Conservation (phyloP, 2,329 filamentous ascomycete species). For the Arthrobotrys iridis region DNA sequence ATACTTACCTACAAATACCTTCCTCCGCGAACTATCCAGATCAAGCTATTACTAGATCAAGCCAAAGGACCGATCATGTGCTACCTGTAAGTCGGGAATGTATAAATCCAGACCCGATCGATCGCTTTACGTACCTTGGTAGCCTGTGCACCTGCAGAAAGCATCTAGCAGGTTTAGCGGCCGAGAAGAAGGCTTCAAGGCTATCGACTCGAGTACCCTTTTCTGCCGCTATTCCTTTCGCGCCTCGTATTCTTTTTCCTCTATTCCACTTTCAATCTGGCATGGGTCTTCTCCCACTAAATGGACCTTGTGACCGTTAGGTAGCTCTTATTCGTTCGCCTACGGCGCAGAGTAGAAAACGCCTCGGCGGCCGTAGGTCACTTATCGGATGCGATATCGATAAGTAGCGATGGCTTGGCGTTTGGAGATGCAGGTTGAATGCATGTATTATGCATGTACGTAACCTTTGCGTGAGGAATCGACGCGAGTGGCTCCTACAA, state of each 20-base stretch:
- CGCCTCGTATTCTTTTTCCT: background rate
- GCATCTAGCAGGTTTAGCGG: background rate
- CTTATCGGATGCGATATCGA: background rate
- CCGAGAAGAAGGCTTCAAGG: conserved; percentile 43
- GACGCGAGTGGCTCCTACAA: conserved; percentile 6
- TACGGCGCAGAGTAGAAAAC: background rate
- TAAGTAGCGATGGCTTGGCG: background rate
- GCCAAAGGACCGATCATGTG: no score
- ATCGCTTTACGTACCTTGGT: no score
- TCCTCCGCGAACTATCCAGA: background rate
- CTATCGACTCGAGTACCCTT: background rate
- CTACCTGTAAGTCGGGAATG: no score
- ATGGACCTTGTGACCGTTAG: conserved; percentile 27
- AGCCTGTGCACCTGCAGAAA: no score
- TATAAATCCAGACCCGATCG: no score
- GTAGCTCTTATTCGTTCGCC: conserved; percentile 15
- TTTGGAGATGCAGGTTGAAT: background rate
- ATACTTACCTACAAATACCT: no score
- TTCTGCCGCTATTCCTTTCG: conserved; percentile 1
- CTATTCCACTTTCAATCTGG: no score
- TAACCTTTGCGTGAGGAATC: background rate
- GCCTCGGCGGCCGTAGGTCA: background rate
- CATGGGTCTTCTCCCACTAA: no score
- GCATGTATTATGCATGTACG: no score
- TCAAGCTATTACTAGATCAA: no score